Conservation (phyloP, 305 asterid genomes). For the Plantago rigida region DNA sequence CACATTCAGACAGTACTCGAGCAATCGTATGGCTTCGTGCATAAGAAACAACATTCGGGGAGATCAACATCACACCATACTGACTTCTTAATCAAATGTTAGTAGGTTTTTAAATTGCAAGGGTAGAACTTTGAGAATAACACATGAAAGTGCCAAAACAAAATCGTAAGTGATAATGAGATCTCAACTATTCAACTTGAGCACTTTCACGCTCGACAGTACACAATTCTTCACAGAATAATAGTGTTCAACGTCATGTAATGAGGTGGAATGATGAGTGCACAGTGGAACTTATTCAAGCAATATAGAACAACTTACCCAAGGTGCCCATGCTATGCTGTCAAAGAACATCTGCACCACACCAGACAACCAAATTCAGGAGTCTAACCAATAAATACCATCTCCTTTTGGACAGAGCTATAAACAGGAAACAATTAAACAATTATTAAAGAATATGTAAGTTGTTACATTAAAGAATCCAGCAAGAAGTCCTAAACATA, state of each 20-base stretch:
- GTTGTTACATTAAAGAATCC: constrained; percentile 36
- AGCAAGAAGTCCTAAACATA: constrained; percentile 36
- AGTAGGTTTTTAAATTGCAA: constrained; percentile 10
- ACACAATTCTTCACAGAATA: constrained; percentile 1
- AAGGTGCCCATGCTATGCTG: constrained; percentile 55
- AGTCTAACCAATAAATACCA: neutral
- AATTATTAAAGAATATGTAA: neutral
- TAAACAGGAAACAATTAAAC: neutral
- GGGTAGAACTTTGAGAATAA: neutral
- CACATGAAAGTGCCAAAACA: neutral
- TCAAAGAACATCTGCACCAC: constrained; percentile 42
- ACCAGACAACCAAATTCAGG: constrained; percentile 16
- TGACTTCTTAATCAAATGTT: neutral
- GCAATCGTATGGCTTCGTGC: too few species aligned
- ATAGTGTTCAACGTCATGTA: neutral
- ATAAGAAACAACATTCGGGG: neutral
- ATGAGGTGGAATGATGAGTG: neutral
- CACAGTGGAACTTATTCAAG: neutral
- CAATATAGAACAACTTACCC: constrained; percentile 34
- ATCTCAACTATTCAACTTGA: too few species aligned
- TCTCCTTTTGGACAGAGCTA: neutral
- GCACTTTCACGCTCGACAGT: neutral
- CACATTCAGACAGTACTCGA: too few species aligned
- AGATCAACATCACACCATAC: too few species aligned
- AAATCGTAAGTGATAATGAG: too few species aligned